Percentiles rank a stretch among this genome's conserved stretches.
Conservation (phyloP, 2,329 filamentous ascomycete genomes). For the Pyricularia sp. region DNA sequence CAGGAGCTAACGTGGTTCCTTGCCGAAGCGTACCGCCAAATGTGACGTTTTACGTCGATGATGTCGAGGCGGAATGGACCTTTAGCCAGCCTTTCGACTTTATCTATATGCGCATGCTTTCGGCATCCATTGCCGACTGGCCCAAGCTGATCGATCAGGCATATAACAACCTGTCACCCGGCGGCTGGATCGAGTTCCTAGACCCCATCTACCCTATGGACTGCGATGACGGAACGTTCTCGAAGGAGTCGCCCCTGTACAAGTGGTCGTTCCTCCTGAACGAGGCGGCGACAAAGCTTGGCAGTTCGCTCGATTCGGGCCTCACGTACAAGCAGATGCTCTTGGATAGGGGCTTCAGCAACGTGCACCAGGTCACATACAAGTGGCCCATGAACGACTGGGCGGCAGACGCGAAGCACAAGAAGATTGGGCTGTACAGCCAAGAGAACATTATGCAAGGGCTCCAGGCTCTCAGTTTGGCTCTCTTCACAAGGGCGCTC, state of each 20-base stretch:
- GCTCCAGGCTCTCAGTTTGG: constrained; percentile 11
- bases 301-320: constrained; percentile 13
- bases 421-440: constrained; percentile 23
- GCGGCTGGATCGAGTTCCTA: constrained; percentile 16
- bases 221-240: constrained; percentile 16
- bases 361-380: constrained; percentile 33
- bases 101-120: constrained; percentile 12
- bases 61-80: constrained; percentile 13
- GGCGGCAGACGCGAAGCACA: constrained; percentile 35
- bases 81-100: constrained; percentile 11
- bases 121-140: constrained; percentile 12
- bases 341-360: constrained; percentile 36
- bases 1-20: background rate
- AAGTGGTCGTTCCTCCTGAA: constrained; percentile 11
- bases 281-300: constrained; percentile 10
- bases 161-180: constrained; percentile 12
- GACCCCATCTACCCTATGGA: constrained; percentile 12
- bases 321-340: constrained; percentile 27
- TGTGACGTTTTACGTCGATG: constrained; percentile 14
- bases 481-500: constrained; percentile 15
- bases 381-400: constrained; percentile 37
- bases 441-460: constrained; percentile 7
- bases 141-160: constrained; percentile 9
- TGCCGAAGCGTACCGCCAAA: constrained; percentile 11
- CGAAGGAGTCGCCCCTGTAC: constrained; percentile 15